Percentiles rank a stretch among this genome's conserved stretches.
These are phyloP conservation scores for Murraya paniculata DNA, from an alignment of 345 rosid genomes.

Conservation along the genomic window DNA sequence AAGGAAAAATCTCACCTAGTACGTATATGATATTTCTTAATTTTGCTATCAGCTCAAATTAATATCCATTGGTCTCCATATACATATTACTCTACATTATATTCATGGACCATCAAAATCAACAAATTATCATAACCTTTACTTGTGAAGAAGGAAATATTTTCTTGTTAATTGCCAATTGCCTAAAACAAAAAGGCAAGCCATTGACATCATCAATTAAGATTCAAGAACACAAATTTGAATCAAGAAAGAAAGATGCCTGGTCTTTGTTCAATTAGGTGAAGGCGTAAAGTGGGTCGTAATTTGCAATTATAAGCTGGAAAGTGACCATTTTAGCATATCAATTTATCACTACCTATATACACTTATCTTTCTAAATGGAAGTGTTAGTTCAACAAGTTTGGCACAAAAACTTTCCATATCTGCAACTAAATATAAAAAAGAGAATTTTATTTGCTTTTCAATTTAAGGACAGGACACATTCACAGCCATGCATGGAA, in stretches of 20 bases:
- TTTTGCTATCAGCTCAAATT: no score
- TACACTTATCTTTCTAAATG: background rate
- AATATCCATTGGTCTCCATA: no score
- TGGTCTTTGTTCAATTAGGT: slow-evolving; percentile 13
- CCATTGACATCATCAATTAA: slow-evolving; percentile 28
- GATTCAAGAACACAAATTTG: background rate
- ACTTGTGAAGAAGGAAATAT: background rate
- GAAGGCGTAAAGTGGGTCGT: slow-evolving; percentile 14
- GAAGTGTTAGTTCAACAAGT: slow-evolving; percentile 17
- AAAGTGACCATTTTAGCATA: slow-evolving; percentile 5
- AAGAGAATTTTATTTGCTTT: no score
- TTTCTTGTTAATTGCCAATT: background rate
- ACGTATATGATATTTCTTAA: no score
- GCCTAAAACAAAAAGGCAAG: slow-evolving; percentile 8
- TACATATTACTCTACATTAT: background rate
- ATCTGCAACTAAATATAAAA: no score
- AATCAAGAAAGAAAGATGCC: background rate
- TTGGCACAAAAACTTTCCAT: slow-evolving; percentile 12
- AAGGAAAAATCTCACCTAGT: no score
- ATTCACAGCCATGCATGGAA: no score
- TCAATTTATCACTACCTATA: background rate
- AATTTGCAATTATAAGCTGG: slow-evolving; percentile 5
- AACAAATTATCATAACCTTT: background rate
- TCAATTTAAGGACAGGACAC: no score
- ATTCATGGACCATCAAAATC: background rate